Percentiles rank a stretch among this genome's conserved stretches.
Evolutionary conservation across 257 asterid genomes (phyloP).

Genomic region (Nicotiana sylvestris): DNA sequence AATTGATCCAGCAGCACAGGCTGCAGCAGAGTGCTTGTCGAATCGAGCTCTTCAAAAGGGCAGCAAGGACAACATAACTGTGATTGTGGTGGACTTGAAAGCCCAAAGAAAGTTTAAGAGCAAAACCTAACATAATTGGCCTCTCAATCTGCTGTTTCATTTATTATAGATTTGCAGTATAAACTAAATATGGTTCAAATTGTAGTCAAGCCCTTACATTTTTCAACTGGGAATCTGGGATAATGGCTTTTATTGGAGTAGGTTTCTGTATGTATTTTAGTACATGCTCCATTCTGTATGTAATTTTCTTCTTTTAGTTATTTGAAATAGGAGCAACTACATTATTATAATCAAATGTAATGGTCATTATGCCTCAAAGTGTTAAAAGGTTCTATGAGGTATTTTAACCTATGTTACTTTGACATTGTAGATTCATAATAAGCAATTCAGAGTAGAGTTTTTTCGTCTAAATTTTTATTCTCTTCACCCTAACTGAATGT

Average conservation of each 20-base stretch:
- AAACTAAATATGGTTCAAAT: constrained; percentile 11
- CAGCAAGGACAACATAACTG: constrained; percentile 81
- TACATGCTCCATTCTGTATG: constrained; percentile 10
- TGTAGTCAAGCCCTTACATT: constrained; percentile 29
- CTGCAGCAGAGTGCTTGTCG: constrained; percentile 83
- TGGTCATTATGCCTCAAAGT: constrained; percentile 21
- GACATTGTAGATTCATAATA: neutral
- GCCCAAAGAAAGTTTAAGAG: constrained; percentile 64
- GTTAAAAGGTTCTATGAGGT: constrained; percentile 30
- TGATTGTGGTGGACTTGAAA: constrained; percentile 81
- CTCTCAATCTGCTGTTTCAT: constrained; percentile 4
- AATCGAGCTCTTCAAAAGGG: constrained; percentile 86
- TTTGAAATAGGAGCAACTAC: constrained; percentile 25
- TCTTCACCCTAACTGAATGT: neutral
- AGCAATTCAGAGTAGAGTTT: neutral
- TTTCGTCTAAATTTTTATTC: neutral
- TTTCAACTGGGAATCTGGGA: constrained; percentile 29
- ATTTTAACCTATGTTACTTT: constrained; percentile 10
- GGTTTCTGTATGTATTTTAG: constrained; percentile 5
- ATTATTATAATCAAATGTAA: constrained; percentile 8
- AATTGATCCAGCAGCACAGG: constrained; percentile 88
- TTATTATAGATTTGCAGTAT: neutral
- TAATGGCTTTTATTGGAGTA: constrained; percentile 16
- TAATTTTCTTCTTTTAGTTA: constrained; percentile 19
- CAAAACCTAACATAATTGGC: constrained; percentile 29